Evolutionary conservation across 352 stramenopile species (phyloP).

Genomic region (Globisporangium viniferum): DNA sequence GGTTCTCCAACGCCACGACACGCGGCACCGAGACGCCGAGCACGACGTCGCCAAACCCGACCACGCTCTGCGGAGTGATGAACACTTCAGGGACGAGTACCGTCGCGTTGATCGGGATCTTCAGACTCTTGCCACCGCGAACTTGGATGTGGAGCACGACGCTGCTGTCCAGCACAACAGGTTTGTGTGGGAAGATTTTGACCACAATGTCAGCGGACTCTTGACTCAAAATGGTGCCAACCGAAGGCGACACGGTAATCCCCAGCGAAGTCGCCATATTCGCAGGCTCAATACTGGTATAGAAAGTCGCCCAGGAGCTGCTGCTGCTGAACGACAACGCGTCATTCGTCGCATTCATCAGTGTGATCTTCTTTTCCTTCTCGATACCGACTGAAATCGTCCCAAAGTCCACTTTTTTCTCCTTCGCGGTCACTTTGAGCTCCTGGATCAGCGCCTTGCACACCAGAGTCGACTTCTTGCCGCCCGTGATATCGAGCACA

Average conservation of each 20-base stretch:
- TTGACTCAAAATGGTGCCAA: conserved; percentile 43
- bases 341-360: conserved; percentile 32
- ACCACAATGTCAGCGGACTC: conserved; percentile 54
- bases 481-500: conserved; percentile 52
- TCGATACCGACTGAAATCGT: conserved; percentile 77
- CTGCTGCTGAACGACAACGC: conserved; percentile 15
- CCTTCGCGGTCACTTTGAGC: conserved; percentile 46
- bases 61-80: conserved; percentile 28
- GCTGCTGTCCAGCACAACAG: conserved; percentile 38
- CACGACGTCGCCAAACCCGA: conserved; percentile 84
- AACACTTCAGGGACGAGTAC: conserved; percentile 83
- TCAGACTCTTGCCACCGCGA: conserved; percentile 66
- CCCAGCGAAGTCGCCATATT: conserved; percentile 32
- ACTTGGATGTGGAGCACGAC: conserved; percentile 56
- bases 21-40: conserved; percentile 67
- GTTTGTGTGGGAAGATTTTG: conserved; percentile 52
- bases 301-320: conserved; percentile 30
- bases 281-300: conserved; percentile 55
- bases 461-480: conserved; percentile 35
- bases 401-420: conserved; percentile 84
- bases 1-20: conserved; percentile 75
- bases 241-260: conserved; percentile 36
- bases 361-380: conserved; percentile 47
- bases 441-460: conserved; percentile 57
- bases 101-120: conserved; percentile 53